Evolutionary conservation across 305 asterid species (phyloP), one percentile per base, ranked within the genome.

Genomic region (Coffea humblotiana): DNA sequence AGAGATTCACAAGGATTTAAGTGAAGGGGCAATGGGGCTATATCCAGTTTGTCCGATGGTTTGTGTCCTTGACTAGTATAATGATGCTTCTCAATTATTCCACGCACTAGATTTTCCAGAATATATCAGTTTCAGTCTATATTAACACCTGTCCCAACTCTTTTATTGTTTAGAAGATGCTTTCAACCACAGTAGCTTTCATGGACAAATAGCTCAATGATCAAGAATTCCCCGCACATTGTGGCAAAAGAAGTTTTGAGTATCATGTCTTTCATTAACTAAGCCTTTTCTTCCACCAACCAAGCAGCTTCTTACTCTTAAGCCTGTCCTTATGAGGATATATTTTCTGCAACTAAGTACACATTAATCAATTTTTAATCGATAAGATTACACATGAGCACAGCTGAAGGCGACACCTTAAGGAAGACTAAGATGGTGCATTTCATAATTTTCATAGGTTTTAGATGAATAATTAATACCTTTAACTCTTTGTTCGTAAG

Each of bases 401-500:
- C 43, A 21, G 70, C n/a, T 8, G 21, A 27, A 60, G 19, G 32
- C 1, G 29, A 8, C 29, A 29, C 45, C 25, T 5, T 68, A 35
- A 37, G 27, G 27, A 68, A n/a, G 27, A 19, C 23, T 68, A 0
- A 11, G 16, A 8, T 7, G 8, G 73, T 76, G 72, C 32, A 52
- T 6, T 37, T 23, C 76, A 54, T 18, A 69, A 15, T 21, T 58
- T 63, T 23, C 37, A 64, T 9, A 37, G 19, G 63, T 68, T 76
- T 68, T 69, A 48, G 56, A 79, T 12, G 18, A 69, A 27, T 76
- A 68, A 43, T 90, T 76, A 68, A 43, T 90, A 92, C 98, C 98
- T 92, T 89, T 92, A 71, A 94, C 96, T 86, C 83, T 89, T 79
- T 83, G 90, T 2, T 94, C 97, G 84, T 91, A 94, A 54, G 88